These are phyloP conservation scores for Candida morakotiae DNA, from an alignment of 805 yeast species.

Conservation along the genomic window DNA sequence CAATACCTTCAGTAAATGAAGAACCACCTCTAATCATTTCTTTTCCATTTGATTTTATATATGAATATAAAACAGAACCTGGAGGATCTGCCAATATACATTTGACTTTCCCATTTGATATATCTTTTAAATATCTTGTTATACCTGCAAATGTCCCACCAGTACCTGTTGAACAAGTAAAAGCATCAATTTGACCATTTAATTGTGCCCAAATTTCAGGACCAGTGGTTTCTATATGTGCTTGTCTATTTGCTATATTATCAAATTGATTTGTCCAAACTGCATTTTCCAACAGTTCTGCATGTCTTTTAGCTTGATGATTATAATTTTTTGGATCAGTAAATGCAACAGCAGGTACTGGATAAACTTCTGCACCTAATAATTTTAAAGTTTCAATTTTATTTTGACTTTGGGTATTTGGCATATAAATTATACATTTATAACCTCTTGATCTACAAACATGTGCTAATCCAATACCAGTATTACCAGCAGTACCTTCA, in stretches of 20 bases:
- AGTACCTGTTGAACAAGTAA: conserved; percentile 89
- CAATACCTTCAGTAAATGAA: conserved; percentile 93
- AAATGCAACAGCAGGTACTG: conserved; percentile 84
- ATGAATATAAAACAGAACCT: conserved; percentile 80
- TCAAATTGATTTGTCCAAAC: conserved; percentile 95
- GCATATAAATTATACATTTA: conserved; percentile 84
- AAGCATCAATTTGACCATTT: conserved; percentile 73
- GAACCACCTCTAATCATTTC: conserved; percentile 70
- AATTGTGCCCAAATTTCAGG: conserved; percentile 90
- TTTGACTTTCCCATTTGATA: conserved; percentile 57
- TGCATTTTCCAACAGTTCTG: conserved; percentile 70
- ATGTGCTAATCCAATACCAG: conserved; percentile 89
- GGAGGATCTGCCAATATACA: conserved; percentile 89
- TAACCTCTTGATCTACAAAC: conserved; percentile 80
- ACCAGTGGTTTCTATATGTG: conserved; percentile 86
- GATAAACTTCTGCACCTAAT: conserved; percentile 82
- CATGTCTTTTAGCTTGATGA: conserved; percentile 83
- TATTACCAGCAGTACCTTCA: conserved; percentile 94
- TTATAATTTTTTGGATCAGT: conserved; percentile 82
- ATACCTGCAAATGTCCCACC: conserved; percentile 92
- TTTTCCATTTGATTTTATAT: conserved; percentile 67
- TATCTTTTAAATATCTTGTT: conserved; percentile 70
- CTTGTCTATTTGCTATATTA: conserved; percentile 80
- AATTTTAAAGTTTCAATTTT: conserved; percentile 71
- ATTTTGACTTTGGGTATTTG: conserved; percentile 79